phyloP scores from a whole-genome alignment of 2,329 filamentous ascomycete genomes.

The Cryphonectria japonica region DNA sequence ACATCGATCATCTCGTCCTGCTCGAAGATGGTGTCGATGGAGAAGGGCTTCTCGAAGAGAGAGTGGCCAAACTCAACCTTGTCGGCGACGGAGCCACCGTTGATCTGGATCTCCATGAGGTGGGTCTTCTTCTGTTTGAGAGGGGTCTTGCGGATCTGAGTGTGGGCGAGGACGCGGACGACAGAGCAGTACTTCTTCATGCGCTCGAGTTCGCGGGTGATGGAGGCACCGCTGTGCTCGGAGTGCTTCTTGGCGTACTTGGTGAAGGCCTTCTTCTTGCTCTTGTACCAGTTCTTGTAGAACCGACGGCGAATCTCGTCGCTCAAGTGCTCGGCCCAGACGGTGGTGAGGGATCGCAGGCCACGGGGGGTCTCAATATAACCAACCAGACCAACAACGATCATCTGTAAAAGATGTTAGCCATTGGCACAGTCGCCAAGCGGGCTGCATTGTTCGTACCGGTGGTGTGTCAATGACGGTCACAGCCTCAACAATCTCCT shows the following conservation, averaged over 20 bases:
- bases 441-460: slow-evolving; percentile 87
- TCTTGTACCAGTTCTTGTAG: slow-evolving; percentile 99
- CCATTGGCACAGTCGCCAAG: slow-evolving; percentile 74
- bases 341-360: slow-evolving; percentile 98
- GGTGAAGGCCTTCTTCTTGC: slow-evolving; percentile 99
- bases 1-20: slow-evolving; percentile 99
- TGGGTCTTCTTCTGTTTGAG: slow-evolving; percentile 99
- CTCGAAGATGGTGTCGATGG: slow-evolving; percentile 94
- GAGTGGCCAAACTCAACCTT: slow-evolving; percentile 96
- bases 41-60: slow-evolving; percentile 98
- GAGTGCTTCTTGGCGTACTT: slow-evolving; percentile 99
- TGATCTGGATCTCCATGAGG: slow-evolving; percentile 99
- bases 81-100: slow-evolving; percentile 92
- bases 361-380: slow-evolving; percentile 99
- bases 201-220: slow-evolving; percentile 97
- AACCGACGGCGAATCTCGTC: slow-evolving; percentile 99
- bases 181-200: slow-evolving; percentile 99
- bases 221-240: slow-evolving; percentile 84
- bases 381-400: slow-evolving; percentile 99
- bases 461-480: slow-evolving; percentile 91
- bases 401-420: slow-evolving; percentile 83
- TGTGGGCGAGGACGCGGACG: slow-evolving; percentile 98
- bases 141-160: slow-evolving; percentile 97
- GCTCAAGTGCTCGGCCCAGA: slow-evolving; percentile 99
- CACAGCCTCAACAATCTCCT: slow-evolving; percentile 91